Conservation (phyloP, 75 land plant species). For the Chamaecyparis obtusa region DNA sequence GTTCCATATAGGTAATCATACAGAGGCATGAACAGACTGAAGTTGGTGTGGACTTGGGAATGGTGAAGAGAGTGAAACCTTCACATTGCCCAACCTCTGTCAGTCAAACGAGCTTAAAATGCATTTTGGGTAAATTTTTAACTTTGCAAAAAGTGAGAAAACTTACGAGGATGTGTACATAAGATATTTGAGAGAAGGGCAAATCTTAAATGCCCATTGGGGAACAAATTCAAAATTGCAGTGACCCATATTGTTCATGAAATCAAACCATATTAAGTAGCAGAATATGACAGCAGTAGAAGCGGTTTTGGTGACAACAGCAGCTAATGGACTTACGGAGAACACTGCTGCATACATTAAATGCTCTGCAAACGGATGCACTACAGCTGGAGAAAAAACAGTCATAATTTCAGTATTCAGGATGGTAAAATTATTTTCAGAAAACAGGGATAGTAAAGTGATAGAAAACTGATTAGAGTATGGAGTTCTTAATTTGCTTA, state of each 20-base stretch:
- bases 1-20: slow-evolving; percentile 82
- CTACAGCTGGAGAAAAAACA: slow-evolving; percentile 57
- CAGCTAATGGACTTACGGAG: slow-evolving; percentile 33
- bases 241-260: slow-evolving; percentile 96
- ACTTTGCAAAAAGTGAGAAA: neutral
- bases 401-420: neutral
- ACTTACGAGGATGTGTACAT: slow-evolving; percentile 91
- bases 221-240: slow-evolving; percentile 97
- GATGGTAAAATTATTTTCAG: neutral
- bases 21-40: slow-evolving; percentile 84
- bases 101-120: neutral
- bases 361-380: slow-evolving; percentile 89
- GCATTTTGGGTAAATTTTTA: neutral
- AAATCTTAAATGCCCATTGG: slow-evolving; percentile 48
- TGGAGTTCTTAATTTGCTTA: slow-evolving; percentile 18
- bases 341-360: slow-evolving; percentile 59
- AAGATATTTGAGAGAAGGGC: slow-evolving; percentile 85
- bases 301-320: slow-evolving; percentile 28
- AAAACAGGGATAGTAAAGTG: neutral
- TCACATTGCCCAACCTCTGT: neutral
- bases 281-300: slow-evolving; percentile 37
- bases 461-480: neutral
- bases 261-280: slow-evolving; percentile 76
- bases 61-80: slow-evolving; percentile 93
- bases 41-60: slow-evolving; percentile 85